Evolutionary conservation across 2,329 filamentous ascomycete genomes (phyloP), one percentile per base, ranked within the genome.

Genomic region (Niveomyces coronatus): DNA sequence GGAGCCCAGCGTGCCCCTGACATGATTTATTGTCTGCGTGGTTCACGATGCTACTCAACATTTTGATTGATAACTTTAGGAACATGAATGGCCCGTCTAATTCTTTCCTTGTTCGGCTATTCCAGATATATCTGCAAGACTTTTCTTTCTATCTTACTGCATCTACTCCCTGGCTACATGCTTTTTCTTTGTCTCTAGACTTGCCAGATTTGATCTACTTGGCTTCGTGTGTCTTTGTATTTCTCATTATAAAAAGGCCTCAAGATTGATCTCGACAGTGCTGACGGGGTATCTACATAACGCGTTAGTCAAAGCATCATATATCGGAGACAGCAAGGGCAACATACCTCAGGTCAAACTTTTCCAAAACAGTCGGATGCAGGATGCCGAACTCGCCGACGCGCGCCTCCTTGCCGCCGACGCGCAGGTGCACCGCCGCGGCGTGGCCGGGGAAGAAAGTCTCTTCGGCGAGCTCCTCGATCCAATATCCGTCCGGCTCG

Each of bases 381-480:
- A 98, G 63, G 49, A 98, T 89, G 52, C 91, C 91, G 55, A 98
- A 91, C 58, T 85, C 79, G 53, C 91, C 91, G 52, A 98, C 84
- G 37, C 80, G 73, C 44, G 74, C 67, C 46, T 82, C 74, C 67
- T 87, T 83, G 42, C 83, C 85, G 24, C 64, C 74, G 20, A 89
- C 62, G 37, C 83, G 77, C 44, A 94, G 66, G 58, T 83, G 82
- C 44, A 98, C 81, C 33, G 85, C 80, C 9, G 91, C 91, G 13
- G 85, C 83, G 55, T 94, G 86, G 29, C 89, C 91, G 28, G 77
- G 69, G 64, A 98, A 89, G 70, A 94, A 98, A 29, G 88, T 95
- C 2, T 83, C 71, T 55, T 95, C 85, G 50, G 94, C 76, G 44
- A 94, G 76, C 63, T 94, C 86, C 63, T 94, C 81, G 50, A 96